Base-by-base conservation (phyloP, 495 filamentous ascomycete species). In the Trichoderma parareesei region DNA sequence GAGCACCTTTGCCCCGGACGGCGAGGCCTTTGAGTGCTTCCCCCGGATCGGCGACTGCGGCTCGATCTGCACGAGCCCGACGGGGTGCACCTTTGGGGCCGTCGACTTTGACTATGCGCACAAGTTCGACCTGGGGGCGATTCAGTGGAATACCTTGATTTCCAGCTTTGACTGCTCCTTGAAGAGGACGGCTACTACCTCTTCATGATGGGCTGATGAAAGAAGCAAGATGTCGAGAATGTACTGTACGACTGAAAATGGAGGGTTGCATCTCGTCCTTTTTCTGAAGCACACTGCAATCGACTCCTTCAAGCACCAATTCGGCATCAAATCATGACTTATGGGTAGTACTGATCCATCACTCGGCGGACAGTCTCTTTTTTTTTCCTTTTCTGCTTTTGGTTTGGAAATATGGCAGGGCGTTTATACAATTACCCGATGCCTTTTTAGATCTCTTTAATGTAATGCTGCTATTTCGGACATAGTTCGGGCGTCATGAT, bases 71-170 rank as follows among this genome's bases (percentile, higher is more conserved):
- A 76, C 62, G 0, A 76, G 75, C 27, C 75, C 76, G n/a, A 71
- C 70, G n/a, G 78, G 78, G 55, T 81, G 78, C 72, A 78, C 77
- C 18, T 72, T 78, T 53, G 75, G 74, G 41, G 57, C 71, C 10
- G 71, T 79, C 42, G 68, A 70, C 57, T 77, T 72, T 65, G 43
- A 68, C 59, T 73, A 72, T 55, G 65, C 68, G 20, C 5, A 74
- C 66, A 78, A 76, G 66, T 77, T 70, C 71, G 71, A 79, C 62
- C 64, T 79, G 38, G 68, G 68, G 7, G 62, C 62, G 38, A 71
- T 77, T 35, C 53, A 67, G 49, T 79, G 77, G 78, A 69, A 76
- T 59, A 64, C 65, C 48, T 65, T 67, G 20, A 68, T 80, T 62
- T 61, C 60, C 41, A 77, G 75, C 35, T 79, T 81, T 66, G 67